Evolutionary conservation across 495 filamentous ascomycete species (phyloP).

Genomic region (Amphirosellinia nigrospora): DNA sequence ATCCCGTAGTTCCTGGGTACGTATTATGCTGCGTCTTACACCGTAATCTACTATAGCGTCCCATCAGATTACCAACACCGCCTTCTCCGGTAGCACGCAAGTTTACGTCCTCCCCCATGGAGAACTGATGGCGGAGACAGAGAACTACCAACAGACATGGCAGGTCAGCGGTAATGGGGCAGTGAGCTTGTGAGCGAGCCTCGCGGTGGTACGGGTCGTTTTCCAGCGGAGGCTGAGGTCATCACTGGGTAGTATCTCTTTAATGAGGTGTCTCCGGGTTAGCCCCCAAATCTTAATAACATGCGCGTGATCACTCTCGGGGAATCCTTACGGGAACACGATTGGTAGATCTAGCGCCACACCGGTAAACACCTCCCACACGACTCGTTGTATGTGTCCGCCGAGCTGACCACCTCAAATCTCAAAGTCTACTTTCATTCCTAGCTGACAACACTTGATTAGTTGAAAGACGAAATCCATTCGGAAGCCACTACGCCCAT

Average conservation of each 20-base stretch:
- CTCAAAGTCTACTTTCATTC: neutral
- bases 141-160: slow-evolving; percentile 1
- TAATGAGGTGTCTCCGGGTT: slow-evolving; percentile 15
- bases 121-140: neutral
- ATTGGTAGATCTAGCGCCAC: slow-evolving; percentile 25
- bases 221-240: slow-evolving; percentile 25
- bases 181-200: slow-evolving; percentile 4
- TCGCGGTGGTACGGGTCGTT: slow-evolving; percentile 5
- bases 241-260: slow-evolving; percentile 18
- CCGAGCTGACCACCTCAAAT: slow-evolving; percentile 21
- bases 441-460: neutral
- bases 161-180: neutral
- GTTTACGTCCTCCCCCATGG: neutral
- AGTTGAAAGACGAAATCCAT: neutral
- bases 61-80: neutral
- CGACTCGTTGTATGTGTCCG: slow-evolving; percentile 3
- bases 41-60: neutral
- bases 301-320: slow-evolving; percentile 24
- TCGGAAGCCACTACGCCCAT: neutral
- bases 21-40: neutral
- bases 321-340: neutral
- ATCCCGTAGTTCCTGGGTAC: neutral
- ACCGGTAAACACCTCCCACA: slow-evolving; percentile 16
- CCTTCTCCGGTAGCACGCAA: neutral
- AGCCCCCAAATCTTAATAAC: slow-evolving; percentile 13